Percentiles rank a stretch among this genome's conserved stretches.
These are phyloP conservation scores for Coniosporium tulheliwenetii DNA, from an alignment of 2,329 filamentous ascomycete genomes.

Conservation along the genomic window DNA sequence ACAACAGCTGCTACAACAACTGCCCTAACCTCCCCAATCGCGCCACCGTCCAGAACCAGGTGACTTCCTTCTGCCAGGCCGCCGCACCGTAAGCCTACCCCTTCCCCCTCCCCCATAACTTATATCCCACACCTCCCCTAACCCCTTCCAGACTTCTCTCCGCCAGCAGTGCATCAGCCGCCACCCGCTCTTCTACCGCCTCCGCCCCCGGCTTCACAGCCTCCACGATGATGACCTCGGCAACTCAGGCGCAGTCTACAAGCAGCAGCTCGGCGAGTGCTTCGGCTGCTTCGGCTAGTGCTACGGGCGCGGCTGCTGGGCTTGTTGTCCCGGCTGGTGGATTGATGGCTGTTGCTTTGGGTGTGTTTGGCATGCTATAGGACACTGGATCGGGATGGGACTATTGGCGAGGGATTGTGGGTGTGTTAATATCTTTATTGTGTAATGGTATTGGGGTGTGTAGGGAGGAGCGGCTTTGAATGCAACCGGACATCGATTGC, in stretches of 20 bases:
- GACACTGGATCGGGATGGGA: background rate
- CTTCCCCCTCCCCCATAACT: background rate
- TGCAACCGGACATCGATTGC: too few species aligned
- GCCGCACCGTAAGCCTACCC: conserved; percentile 12
- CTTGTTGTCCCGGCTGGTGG: conserved; percentile 7
- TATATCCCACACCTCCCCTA: too few species aligned
- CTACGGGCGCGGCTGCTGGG: conserved; percentile 6
- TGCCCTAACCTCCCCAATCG: conserved; percentile 35
- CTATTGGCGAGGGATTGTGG: background rate
- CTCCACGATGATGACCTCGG: background rate
- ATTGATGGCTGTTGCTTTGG: conserved; percentile 8
- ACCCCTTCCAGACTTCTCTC: background rate
- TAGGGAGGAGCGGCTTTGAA: too few species aligned
- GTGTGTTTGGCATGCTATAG: conserved; percentile 9
- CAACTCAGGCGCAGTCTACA: background rate
- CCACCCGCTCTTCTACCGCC: background rate
- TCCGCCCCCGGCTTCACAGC: background rate
- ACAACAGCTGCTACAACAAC: conserved; percentile 44
- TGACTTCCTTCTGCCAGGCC: conserved; percentile 18
- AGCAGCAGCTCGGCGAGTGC: conserved; percentile 1
- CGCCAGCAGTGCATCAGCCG: background rate
- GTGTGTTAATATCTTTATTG: too few species aligned
- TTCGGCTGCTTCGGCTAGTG: conserved; percentile 1
- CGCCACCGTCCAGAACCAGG: conserved; percentile 16
- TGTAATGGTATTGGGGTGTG: too few species aligned